phyloP scores from a whole-genome alignment of 306 rosid species.

The Gastrolobium bilobum region DNA sequence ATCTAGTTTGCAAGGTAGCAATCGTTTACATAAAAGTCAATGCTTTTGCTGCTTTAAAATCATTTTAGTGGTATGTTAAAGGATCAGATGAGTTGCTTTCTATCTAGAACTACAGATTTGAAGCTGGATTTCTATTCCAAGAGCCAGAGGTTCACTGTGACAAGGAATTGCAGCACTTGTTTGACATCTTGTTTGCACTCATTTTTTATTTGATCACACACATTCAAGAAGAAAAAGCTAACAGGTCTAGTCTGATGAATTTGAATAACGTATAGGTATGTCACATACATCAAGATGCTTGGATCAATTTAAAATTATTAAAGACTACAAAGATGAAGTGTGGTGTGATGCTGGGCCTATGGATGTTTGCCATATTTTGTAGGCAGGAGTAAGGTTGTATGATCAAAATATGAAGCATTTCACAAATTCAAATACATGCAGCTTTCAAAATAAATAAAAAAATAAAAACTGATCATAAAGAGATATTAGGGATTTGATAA shows the following conservation, averaged over 20 bases:
- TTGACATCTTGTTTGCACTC: not conserved
- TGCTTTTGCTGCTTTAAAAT: conserved; percentile 5
- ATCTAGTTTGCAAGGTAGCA: not conserved
- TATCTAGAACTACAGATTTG: conserved; percentile 5
- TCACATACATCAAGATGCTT: conserved; percentile 6
- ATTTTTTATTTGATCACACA: not conserved
- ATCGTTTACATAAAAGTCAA: not conserved
- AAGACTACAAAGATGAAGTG: not conserved
- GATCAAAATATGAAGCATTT: not conserved
- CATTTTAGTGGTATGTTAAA: conserved; percentile 6
- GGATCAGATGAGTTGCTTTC: conserved; percentile 5
- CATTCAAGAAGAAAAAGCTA: conserved; percentile 25
- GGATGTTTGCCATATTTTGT: conserved; percentile 2
- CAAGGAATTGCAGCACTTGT: not conserved
- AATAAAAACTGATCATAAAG: no score
- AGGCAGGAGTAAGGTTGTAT: not conserved
- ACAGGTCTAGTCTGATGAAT: not conserved
- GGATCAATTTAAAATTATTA: not conserved
- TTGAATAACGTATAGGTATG: not conserved
- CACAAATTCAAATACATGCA: not conserved
- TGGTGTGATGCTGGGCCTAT: not conserved
- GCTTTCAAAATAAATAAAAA: not conserved
- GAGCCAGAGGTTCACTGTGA: not conserved
- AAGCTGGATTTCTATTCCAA: not conserved
- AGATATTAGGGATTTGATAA: no score